phyloP scores from a whole-genome alignment of 208 protist species.

The Acanthamoeba sp. region DNA sequence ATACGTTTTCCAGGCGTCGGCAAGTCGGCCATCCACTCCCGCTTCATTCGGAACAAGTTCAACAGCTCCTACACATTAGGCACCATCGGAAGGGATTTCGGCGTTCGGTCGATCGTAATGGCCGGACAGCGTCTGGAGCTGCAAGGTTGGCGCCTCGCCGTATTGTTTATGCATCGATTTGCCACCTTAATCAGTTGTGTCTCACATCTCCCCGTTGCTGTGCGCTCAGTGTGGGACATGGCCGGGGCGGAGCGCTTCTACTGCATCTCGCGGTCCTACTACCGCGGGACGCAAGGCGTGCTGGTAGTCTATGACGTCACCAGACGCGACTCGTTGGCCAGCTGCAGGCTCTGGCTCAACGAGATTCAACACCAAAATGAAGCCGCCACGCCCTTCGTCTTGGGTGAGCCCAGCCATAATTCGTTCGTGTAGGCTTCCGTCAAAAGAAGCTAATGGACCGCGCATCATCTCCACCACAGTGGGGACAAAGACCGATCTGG shows the following conservation, averaged over 20 bases:
- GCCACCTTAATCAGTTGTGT: not conserved
- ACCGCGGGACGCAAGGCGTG: not conserved
- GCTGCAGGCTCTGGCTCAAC: not conserved
- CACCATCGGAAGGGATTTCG: constrained; percentile 98
- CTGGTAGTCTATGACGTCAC: constrained; percentile 15
- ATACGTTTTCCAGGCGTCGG: not conserved
- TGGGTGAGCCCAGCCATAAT: too few relatives aligned
- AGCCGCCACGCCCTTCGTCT: not conserved
- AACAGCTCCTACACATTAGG: constrained; percentile 89
- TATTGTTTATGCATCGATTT: not conserved
- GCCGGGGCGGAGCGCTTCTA: too few relatives aligned
- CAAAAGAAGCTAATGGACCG: too few relatives aligned
- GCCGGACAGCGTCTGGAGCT: constrained; percentile 94
- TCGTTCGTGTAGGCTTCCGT: too few relatives aligned
- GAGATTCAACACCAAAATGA: not conserved
- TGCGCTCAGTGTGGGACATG: too few relatives aligned
- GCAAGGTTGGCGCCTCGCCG: constrained; percentile 89
- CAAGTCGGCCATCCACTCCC: not conserved
- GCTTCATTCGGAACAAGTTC: not conserved
- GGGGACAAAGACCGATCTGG: too few relatives aligned
- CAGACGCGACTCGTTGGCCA: not conserved
- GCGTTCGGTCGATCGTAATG: constrained; percentile 89
- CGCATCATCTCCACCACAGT: too few relatives aligned
- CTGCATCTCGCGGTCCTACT: too few relatives aligned
- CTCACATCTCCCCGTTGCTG: not conserved